Evolutionary conservation across 2,329 filamentous ascomycete species (phyloP), one percentile per base, ranked within the genome.

Genomic region (Aspergillus fumigatiaffinis): DNA sequence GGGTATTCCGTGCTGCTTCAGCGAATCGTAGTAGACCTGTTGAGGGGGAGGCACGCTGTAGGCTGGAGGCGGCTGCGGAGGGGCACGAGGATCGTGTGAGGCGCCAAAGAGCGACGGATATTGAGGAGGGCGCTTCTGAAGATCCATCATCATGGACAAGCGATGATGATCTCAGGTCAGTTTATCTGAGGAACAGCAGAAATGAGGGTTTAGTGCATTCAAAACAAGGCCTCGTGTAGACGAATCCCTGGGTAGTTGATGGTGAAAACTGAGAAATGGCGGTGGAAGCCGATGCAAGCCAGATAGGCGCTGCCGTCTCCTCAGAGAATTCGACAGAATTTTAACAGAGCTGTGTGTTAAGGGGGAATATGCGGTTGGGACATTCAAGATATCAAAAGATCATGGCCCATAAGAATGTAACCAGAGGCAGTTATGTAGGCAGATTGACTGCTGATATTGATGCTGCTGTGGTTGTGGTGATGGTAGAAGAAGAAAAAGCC

Each of bases 91-190:
- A 54, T 71, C 68, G 55, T 67, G 69, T n/a, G 70, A 62, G 44
- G 59, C 58, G 42, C 68, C 66, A 48, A 73, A 65, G 35, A 69
- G 65, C 20, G 69, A 70, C 14, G 70, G 68, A 51, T 71, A 71
- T 17, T 60, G 58, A 26, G 55, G 49, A 41, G 55, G 60, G 29
- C 63, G 60, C 54, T 66, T 66, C 35, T 67, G 63, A 41, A 63
- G 66, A 62, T 67, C 62, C 64, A 67, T 67, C 64, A 67, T 66
- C 50, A 49, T 65, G n/a, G 14, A 32, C 38, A 49, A 52, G 42
- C 12, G 46, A 51, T 29, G 26, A 49, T 50, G 25, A 25, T 44
- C 17, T 44, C 32, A 17, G 14, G 14, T 38, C 32, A 17, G 17
- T 17, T 14, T 38, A 53, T 32, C 29, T 28, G 46, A 50, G 38